phyloP scores from a whole-genome alignment of 176 grass and related monocot genomes.

The Triticum urartu region DNA sequence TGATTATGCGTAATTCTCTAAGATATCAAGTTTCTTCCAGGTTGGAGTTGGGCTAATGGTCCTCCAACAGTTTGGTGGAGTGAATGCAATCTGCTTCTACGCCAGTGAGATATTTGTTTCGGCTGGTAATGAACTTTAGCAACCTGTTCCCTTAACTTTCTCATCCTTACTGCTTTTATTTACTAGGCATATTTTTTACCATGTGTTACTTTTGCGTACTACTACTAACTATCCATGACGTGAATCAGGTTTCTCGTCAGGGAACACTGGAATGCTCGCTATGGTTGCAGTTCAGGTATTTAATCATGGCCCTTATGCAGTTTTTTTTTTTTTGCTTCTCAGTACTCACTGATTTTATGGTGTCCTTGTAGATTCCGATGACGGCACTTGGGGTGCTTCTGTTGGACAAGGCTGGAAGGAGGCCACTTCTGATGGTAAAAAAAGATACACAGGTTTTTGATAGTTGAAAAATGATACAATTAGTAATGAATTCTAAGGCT shows the following conservation, averaged over 20 bases:
- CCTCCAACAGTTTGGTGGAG: conserved; percentile 88
- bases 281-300: conserved; percentile 77
- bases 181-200: neutral
- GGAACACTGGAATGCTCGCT: conserved; percentile 73
- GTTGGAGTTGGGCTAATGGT: conserved; percentile 85
- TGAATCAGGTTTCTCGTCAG: conserved; percentile 71
- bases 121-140: conserved; percentile 52
- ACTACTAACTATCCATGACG: neutral
- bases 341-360: neutral
- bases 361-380: conserved; percentile 68
- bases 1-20: neutral
- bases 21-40: conserved; percentile 8
- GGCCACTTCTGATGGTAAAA: conserved; percentile 74
- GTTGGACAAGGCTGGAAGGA: conserved; percentile 82
- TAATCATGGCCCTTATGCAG: neutral
- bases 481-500: neutral
- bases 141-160: neutral
- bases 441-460: neutral
- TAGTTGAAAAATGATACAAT: neutral
- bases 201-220: neutral
- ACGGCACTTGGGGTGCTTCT: conserved; percentile 68
- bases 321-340: neutral
- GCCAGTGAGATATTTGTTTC: conserved; percentile 94
- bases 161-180: neutral
- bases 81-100: conserved; percentile 87